These are phyloP conservation scores for Populus alba DNA, from an alignment of 345 rosid genomes.

Conservation along the genomic window DNA sequence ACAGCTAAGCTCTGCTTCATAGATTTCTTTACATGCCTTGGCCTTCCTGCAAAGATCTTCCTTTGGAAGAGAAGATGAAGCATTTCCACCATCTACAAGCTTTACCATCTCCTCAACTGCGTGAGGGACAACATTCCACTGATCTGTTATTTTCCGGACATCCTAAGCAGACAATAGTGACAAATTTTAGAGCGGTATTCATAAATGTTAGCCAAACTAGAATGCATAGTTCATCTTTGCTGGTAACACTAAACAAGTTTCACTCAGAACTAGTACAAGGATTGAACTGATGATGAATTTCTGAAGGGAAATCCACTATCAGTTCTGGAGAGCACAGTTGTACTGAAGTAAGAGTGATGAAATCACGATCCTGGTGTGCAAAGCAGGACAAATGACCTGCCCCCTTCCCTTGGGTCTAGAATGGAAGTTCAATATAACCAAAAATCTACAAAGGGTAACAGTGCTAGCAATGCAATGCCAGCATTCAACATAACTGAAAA, in stretches of 20 bases:
- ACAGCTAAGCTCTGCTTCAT: conserved; percentile 49
- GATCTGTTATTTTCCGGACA: conserved; percentile 48
- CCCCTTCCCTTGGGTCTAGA: neutral
- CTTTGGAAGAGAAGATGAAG: conserved; percentile 34
- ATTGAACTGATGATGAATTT: neutral
- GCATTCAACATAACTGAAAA: too few relatives aligned
- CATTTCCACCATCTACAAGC: conserved; percentile 33
- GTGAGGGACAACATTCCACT: conserved; percentile 86
- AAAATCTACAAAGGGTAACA: neutral
- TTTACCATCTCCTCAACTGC: conserved; percentile 71
- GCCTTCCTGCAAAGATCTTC: conserved; percentile 55
- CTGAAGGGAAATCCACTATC: neutral
- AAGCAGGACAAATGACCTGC: neutral
- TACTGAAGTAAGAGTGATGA: neutral
- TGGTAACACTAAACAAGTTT: neutral
- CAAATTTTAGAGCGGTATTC: neutral
- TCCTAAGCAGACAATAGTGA: conserved; percentile 37
- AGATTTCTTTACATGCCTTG: conserved; percentile 53
- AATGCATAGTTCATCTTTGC: neutral
- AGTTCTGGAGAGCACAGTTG: neutral
- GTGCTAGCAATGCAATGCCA: too few relatives aligned
- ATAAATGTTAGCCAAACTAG: neutral
- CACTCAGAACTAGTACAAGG: neutral
- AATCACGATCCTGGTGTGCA: neutral
- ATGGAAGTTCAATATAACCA: neutral